These are phyloP conservation scores for Daldinia grandis DNA, from an alignment of 495 filamentous ascomycete species.

Conservation along the genomic window DNA sequence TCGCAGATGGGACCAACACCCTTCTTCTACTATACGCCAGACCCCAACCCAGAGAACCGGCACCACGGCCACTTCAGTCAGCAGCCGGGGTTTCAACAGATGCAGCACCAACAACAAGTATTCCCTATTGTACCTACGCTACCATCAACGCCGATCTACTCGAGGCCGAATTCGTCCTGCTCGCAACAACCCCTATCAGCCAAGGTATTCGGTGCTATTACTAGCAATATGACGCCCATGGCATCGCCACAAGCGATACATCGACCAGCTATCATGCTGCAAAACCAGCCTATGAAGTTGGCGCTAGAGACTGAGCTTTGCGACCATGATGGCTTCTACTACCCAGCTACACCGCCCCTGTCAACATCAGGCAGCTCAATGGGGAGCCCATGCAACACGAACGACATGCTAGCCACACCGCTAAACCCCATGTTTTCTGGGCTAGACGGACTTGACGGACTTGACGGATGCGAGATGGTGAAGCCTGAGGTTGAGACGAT, in stretches of 20 bases:
- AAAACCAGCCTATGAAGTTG: constrained; percentile 73
- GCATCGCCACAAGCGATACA: constrained; percentile 82
- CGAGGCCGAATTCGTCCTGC: constrained; percentile 71
- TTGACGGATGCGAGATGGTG: constrained; percentile 77
- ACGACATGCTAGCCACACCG: constrained; percentile 81
- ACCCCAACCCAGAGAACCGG: constrained; percentile 74
- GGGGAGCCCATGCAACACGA: constrained; percentile 81
- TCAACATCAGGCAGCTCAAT: constrained; percentile 84
- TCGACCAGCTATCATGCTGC: constrained; percentile 76
- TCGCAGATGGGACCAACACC: constrained; percentile 76
- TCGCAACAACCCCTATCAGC: constrained; percentile 69
- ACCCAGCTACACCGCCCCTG: constrained; percentile 87
- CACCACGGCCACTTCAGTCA: constrained; percentile 85
- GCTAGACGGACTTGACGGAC: constrained; percentile 70
- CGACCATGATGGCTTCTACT: constrained; percentile 73
- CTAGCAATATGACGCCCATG: constrained; percentile 74
- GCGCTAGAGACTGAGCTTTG: constrained; percentile 82
- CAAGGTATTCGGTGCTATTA: constrained; percentile 63
- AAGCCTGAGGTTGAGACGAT: constrained; percentile 83
- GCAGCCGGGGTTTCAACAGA: constrained; percentile 66
- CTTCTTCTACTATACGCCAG: constrained; percentile 92
- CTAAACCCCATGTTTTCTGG: constrained; percentile 80
- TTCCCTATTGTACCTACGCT: constrained; percentile 63
- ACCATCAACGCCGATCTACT: constrained; percentile 76
- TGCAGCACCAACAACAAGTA: constrained; percentile 58